phyloP scores from a whole-genome alignment of 371 early-diverging fungal genomes.

The Actinomucor elegans region DNA sequence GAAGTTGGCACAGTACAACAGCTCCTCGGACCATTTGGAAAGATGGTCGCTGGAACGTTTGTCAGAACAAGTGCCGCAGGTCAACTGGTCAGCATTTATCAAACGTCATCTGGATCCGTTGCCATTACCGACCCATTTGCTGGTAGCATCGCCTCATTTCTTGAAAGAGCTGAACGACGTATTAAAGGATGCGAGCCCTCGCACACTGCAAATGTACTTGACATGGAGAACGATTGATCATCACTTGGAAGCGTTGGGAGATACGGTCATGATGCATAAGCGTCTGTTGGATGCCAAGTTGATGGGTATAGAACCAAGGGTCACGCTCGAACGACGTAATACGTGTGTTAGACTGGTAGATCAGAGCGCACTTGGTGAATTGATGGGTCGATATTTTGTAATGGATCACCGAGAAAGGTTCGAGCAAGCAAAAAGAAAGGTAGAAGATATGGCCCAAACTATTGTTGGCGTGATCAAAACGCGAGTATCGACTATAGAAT shows the following conservation, averaged over 20 bases:
- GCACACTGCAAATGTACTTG: slow-evolving; percentile 43
- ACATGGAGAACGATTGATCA: slow-evolving; percentile 40
- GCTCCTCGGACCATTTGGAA: not conserved
- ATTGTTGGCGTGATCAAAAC: slow-evolving; percentile 29
- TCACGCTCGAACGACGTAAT: slow-evolving; percentile 52
- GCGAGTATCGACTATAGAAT: slow-evolving; percentile 28
- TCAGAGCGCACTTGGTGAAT: slow-evolving; percentile 37
- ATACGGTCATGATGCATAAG: slow-evolving; percentile 23
- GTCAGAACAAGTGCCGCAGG: slow-evolving; percentile 27
- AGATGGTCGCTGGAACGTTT: slow-evolving; percentile 30
- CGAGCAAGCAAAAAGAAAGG: slow-evolving; percentile 16
- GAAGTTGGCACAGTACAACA: slow-evolving; percentile 25
- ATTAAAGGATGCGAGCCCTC: slow-evolving; percentile 14
- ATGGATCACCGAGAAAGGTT: slow-evolving; percentile 19
- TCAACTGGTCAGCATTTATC: slow-evolving; percentile 46
- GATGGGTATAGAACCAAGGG: slow-evolving; percentile 36
- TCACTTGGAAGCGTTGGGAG: slow-evolving; percentile 32
- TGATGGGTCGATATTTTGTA: slow-evolving; percentile 57
- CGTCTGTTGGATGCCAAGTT: slow-evolving; percentile 31
- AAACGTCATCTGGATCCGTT: slow-evolving; percentile 9
- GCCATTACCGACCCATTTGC: slow-evolving; percentile 25
- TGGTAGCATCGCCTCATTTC: slow-evolving; percentile 19
- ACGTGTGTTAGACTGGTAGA: slow-evolving; percentile 51
- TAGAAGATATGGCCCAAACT: slow-evolving; percentile 26
- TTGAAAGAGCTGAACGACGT: not conserved